phyloP scores from a whole-genome alignment of 345 rosid genomes.

The Iberis pinnata region DNA sequence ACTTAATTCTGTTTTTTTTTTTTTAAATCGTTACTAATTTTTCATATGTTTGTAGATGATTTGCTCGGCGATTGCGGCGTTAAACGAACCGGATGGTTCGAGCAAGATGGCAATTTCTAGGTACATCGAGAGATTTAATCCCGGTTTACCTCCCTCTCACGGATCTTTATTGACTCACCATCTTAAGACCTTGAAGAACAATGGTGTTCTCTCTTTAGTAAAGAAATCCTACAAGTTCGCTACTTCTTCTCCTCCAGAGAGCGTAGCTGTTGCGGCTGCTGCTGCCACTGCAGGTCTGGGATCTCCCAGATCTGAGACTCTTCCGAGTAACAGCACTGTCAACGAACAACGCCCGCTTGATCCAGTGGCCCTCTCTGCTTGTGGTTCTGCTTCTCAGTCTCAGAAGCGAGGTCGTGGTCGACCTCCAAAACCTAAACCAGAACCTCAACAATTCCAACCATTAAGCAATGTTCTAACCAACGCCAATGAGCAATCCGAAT shows the following conservation, averaged over 20 bases:
- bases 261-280: conserved; percentile 12
- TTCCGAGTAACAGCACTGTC: neutral
- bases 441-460: neutral
- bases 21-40: neutral
- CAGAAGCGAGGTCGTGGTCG: conserved; percentile 47
- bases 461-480: neutral
- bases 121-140: conserved; percentile 44
- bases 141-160: conserved; percentile 50
- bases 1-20: neutral
- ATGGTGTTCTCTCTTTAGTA: conserved; percentile 43
- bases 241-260: conserved; percentile 4
- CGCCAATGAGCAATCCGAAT: neutral
- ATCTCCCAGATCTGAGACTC: conserved; percentile 22
- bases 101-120: conserved; percentile 67
- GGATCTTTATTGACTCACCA: conserved; percentile 47
- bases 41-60: conserved; percentile 50
- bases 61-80: conserved; percentile 48
- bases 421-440: conserved; percentile 46
- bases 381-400: conserved; percentile 23
- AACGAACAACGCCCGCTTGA: no score
- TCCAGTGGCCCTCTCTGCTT: conserved; percentile 1
- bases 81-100: conserved; percentile 64
- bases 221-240: conserved; percentile 66
- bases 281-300: conserved; percentile 5
- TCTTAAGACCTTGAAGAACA: conserved; percentile 49